Percentiles rank a stretch among this genome's conserved stretches.
phyloP scores from a whole-genome alignment of 495 filamentous ascomycete genomes.

The Xylaria cubensis region DNA sequence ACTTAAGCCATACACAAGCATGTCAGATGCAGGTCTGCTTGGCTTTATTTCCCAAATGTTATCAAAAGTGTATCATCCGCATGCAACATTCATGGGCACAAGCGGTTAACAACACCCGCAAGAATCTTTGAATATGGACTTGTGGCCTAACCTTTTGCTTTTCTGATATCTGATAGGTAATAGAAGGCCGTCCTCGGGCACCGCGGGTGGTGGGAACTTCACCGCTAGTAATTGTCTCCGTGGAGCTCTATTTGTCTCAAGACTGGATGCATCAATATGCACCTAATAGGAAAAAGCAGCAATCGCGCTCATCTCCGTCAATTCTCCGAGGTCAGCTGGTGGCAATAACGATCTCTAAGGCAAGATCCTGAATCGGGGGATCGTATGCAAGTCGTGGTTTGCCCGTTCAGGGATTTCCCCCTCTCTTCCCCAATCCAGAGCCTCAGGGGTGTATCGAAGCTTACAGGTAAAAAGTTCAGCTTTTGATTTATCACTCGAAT shows the following conservation, averaged over 20 bases:
- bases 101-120: constrained; percentile 6
- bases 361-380: neutral
- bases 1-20: neutral
- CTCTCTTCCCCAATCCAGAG: neutral
- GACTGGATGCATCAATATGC: neutral
- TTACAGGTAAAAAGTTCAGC: neutral
- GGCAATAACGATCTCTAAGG: neutral
- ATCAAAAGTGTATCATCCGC: neutral
- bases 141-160: neutral
- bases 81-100: neutral
- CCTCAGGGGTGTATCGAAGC: neutral
- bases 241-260: neutral
- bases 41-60: neutral
- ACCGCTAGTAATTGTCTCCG: neutral
- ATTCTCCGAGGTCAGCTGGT: neutral
- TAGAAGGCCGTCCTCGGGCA: neutral
- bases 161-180: neutral
- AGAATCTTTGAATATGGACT: neutral
- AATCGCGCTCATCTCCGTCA: neutral
- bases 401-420: neutral
- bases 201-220: neutral
- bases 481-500: neutral
- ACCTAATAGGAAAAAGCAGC: neutral
- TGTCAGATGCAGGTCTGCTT: neutral
- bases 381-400: too few relatives aligned